Base-by-base conservation (phyloP, 116 monocot species). In the Trichopus zeylanicus region DNA sequence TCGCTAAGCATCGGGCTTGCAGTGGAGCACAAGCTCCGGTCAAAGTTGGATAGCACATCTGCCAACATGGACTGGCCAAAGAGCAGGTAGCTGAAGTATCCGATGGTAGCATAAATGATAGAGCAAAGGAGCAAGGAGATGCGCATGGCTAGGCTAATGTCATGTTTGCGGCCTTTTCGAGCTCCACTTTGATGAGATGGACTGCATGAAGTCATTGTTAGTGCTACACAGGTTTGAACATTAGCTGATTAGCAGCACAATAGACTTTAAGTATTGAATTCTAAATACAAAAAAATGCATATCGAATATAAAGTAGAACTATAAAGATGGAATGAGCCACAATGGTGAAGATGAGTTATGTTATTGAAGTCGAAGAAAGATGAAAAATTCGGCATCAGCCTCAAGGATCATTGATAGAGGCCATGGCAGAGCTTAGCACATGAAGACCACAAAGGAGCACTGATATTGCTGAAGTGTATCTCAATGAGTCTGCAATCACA, bases 261-360 rank as follows among this genome's bases (percentile, higher is more conserved):
- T n/a, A n/a, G n/a, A n/a, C n/a, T n/a, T n/a, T n/a, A n/a, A n/a
- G n/a, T n/a, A n/a, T n/a, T n/a, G n/a, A n/a, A n/a, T n/a, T n/a
- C n/a, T n/a, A n/a, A n/a, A n/a, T n/a, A n/a, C n/a, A n/a, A n/a
- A n/a, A n/a, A n/a, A n/a, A n/a, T n/a, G n/a, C n/a, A n/a, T n/a
- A n/a, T n/a, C n/a, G n/a, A n/a, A n/a, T n/a, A n/a, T n/a, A n/a
- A n/a, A n/a, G n/a, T n/a, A n/a, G n/a, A n/a, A n/a, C n/a, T n/a
- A n/a, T n/a, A 77, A 97, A 97, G 42, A 91, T 97, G 85, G 87
- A 97, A 27, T 87, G 81, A 13, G 83, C 66, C 52, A 97, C 97
- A 27, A 97, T 75, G 70, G 91, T 82, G 0, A 91, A 91, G 53
- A 91, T 71, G 9, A n/a, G n/a, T n/a, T n/a, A n/a, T n/a, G n/a